These are phyloP conservation scores for Mucor ambiguus DNA, from an alignment of 371 early-diverging fungal species.

Conservation along the genomic window DNA sequence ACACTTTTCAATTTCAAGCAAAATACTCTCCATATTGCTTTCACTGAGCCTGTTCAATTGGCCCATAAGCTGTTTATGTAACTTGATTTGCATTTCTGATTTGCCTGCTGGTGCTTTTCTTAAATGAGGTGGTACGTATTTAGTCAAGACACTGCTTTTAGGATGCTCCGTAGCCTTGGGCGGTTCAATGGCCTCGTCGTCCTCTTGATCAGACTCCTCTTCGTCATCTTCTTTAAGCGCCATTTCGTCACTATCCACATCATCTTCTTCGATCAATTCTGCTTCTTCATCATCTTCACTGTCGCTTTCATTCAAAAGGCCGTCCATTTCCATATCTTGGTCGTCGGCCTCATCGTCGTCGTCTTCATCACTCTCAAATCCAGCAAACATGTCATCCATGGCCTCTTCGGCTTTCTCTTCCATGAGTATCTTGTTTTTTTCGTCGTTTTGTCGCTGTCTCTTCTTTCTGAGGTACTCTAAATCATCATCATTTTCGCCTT, in stretches of 20 bases:
- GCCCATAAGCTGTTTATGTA: conserved; percentile 85
- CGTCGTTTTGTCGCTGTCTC: conserved; percentile 40
- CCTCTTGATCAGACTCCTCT: conserved; percentile 20
- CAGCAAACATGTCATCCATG: conserved; percentile 41
- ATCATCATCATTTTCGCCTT: conserved; percentile 38
- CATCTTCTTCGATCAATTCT: conserved; percentile 6
- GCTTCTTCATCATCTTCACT: conserved; percentile 8
- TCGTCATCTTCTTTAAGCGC: conserved; percentile 15
- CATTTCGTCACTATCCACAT: conserved; percentile 19
- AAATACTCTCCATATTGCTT: conserved; percentile 86
- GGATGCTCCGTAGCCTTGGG: background rate
- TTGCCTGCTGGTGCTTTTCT: conserved; percentile 62
- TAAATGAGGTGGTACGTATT: conserved; percentile 90
- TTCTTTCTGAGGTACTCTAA: conserved; percentile 49
- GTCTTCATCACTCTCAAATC: conserved; percentile 25
- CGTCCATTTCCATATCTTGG: conserved; percentile 1
- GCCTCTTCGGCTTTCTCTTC: conserved; percentile 47
- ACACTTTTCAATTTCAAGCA: conserved; percentile 77
- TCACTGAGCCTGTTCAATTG: conserved; percentile 89
- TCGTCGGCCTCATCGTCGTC: conserved; percentile 14
- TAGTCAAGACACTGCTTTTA: conserved; percentile 29
- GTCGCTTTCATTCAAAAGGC: background rate
- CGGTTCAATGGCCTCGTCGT: conserved; percentile 8
- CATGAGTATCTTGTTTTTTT: conserved; percentile 39
- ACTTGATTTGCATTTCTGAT: conserved; percentile 63